Conservation (phyloP, 257 asterid species). For the Galeopsis tetrahit region DNA sequence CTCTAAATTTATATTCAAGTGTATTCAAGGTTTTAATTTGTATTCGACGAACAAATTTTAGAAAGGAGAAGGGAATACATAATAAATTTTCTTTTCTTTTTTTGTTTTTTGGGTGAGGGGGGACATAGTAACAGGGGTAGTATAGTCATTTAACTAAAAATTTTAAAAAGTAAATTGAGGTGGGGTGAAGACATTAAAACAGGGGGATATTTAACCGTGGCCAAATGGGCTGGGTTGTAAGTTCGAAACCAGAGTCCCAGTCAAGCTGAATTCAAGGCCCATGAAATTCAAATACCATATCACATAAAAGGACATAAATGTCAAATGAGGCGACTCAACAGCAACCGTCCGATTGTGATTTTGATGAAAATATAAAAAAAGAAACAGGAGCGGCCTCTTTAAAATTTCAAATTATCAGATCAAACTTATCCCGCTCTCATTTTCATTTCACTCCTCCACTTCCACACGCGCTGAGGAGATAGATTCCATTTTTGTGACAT, state of each 20-base stretch:
- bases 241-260: neutral
- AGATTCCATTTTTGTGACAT: neutral
- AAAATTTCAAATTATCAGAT: constrained; percentile 37
- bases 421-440: constrained; percentile 36
- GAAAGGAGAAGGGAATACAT: no score
- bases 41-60: no score
- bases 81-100: no score
- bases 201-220: no score
- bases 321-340: neutral
- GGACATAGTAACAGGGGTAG: no score
- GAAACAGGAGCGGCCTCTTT: constrained; percentile 33
- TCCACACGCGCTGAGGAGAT: constrained; percentile 12
- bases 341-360: constrained; percentile 33
- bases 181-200: no score
- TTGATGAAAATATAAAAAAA: constrained; percentile 9
- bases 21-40: no score
- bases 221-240: neutral
- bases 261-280: neutral
- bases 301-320: neutral
- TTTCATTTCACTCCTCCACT: constrained; percentile 38
- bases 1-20: no score
- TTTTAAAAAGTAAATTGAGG: no score
- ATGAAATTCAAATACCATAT: neutral
- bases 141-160: no score
- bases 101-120: no score